A percentile compares a stretch with the other conserved stretches of the same genome.
These are phyloP conservation scores for Suillus clintonianus DNA, from an alignment of 768 basidiomycete genomes.

Conservation along the genomic window DNA sequence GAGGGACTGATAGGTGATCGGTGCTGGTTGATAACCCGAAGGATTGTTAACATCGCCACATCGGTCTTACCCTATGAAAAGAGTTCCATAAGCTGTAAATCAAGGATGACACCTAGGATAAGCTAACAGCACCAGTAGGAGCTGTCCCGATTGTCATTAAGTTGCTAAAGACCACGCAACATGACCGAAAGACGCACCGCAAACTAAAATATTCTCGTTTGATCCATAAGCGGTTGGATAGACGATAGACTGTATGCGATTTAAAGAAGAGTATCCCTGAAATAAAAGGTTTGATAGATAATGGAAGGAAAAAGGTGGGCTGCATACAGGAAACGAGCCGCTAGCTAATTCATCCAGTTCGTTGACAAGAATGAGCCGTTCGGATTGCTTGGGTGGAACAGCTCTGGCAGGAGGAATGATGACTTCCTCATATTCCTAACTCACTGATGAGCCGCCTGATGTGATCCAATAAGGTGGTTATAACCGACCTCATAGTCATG, in stretches of 20 bases:
- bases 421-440: constrained; percentile 86
- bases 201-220: constrained; percentile 93
- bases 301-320: background rate
- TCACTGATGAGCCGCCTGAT: constrained; percentile 3
- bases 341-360: constrained; percentile 77
- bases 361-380: constrained; percentile 67
- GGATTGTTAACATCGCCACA: constrained; percentile 90
- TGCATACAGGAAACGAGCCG: constrained; percentile 81
- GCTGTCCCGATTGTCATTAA: constrained; percentile 46
- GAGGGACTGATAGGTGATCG: constrained; percentile 32
- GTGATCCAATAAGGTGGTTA: background rate
- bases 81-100: constrained; percentile 7
- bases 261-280: constrained; percentile 84
- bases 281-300: background rate
- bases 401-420: constrained; percentile 81
- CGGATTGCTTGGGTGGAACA: constrained; percentile 70
- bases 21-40: constrained; percentile 85
- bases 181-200: constrained; percentile 22
- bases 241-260: constrained; percentile 94
- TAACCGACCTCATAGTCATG: constrained; percentile 61
- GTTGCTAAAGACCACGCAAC: background rate
- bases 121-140: constrained; percentile 92
- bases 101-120: background rate
- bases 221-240: constrained; percentile 92
- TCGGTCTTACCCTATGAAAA: constrained; percentile 91